Conservation (phyloP, 352 stramenopile species). For the Globisporangium megalacanthum region DNA sequence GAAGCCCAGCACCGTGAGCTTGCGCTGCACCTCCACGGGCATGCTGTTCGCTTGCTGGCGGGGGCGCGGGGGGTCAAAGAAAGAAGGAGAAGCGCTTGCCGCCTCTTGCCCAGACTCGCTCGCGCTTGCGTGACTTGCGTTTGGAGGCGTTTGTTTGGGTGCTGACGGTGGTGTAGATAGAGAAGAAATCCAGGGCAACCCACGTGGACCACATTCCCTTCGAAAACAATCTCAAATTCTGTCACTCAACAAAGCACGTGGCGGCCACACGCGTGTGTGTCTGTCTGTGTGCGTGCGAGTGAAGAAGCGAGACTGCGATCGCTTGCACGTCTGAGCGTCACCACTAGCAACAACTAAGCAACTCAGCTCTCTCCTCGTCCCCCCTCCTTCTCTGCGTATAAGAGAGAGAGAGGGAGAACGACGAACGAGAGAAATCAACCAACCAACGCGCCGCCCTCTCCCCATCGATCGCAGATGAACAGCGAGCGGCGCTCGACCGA, state of each 20-base stretch:
- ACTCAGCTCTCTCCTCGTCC: neutral
- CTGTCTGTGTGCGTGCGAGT: too few relatives aligned
- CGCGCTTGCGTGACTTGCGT: too few relatives aligned
- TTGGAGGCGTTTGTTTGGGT: too few relatives aligned
- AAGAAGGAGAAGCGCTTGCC: neutral
- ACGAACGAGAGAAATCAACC: neutral
- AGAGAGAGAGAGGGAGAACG: neutral
- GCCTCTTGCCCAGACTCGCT: neutral
- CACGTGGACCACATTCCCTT: too few relatives aligned
- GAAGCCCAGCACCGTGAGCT: constrained; percentile 94
- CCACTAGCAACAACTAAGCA: too few relatives aligned
- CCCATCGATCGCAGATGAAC: constrained; percentile 12
- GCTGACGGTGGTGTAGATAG: too few relatives aligned
- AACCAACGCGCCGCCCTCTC: neutral
- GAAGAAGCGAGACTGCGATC: too few relatives aligned
- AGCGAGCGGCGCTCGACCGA: constrained; percentile 9
- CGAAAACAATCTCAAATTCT: too few relatives aligned
- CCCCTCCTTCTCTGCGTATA: neutral
- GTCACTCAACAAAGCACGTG: too few relatives aligned
- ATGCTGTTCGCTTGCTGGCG: constrained; percentile 26
- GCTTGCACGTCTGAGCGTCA: too few relatives aligned
- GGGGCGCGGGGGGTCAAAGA: neutral
- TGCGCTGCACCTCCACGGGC: constrained; percentile 92
- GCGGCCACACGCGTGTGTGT: too few relatives aligned
- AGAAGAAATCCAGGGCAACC: too few relatives aligned